Percentiles rank a stretch among this genome's conserved stretches.
These are phyloP conservation scores for Penicillium janthinellum DNA, from an alignment of 2,329 filamentous ascomycete species.

Conservation along the genomic window DNA sequence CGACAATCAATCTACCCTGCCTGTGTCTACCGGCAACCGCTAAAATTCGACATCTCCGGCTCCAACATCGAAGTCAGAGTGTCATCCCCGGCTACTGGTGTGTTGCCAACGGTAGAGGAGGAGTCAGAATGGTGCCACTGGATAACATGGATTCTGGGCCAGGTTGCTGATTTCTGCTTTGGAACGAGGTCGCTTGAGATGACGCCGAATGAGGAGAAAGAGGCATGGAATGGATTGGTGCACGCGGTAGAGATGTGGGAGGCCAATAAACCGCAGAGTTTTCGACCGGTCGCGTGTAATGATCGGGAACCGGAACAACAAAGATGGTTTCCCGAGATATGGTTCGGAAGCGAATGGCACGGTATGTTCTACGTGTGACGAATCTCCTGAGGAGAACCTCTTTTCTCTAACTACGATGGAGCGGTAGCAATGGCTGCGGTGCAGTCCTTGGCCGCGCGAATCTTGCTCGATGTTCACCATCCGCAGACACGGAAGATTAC, in stretches of 20 bases:
- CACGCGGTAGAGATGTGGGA: background rate
- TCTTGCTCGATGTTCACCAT: background rate
- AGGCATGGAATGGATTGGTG: background rate
- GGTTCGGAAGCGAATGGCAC: background rate
- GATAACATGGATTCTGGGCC: background rate
- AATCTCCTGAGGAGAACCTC: background rate
- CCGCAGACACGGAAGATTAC: background rate
- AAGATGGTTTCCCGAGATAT: background rate
- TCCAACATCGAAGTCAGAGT: background rate
- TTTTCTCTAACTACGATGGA: background rate
- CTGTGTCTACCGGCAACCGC: background rate
- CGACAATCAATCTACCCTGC: background rate
- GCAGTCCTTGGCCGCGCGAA: background rate
- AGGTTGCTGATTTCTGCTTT: background rate
- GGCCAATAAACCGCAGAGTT: background rate
- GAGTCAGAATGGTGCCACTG: background rate
- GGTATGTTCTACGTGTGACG: background rate
- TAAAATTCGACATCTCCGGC: background rate
- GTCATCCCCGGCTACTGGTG: background rate
- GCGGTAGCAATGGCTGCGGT: background rate
- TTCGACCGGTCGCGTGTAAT: background rate
- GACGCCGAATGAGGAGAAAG: background rate
- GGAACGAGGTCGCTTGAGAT: background rate
- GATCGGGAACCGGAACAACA: background rate
- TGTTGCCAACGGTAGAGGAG: background rate